Percentiles rank a stretch among this genome's conserved stretches.
Evolutionary conservation across 1,284 basidiomycete genomes (phyloP).

Genomic region (Pseudozyma tsukubaensis): DNA sequence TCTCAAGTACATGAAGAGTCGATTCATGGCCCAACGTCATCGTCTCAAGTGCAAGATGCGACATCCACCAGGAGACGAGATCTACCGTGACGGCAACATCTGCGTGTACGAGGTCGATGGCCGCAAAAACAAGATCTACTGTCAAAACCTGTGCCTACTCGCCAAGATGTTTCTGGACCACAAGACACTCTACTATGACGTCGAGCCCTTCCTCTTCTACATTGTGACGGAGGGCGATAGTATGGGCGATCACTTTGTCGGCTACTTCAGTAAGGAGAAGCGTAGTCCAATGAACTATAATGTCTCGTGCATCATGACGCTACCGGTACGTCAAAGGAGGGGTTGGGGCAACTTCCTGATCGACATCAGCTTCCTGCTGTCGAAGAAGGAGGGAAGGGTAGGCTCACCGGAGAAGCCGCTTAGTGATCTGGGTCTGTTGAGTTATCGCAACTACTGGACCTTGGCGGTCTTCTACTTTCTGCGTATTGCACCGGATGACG

Average conservation of each 20-base stretch:
- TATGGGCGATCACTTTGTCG: slow-evolving; percentile 90
- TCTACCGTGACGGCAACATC: slow-evolving; percentile 87
- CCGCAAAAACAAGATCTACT: slow-evolving; percentile 98
- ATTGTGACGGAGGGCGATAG: slow-evolving; percentile 94
- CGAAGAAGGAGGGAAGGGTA: slow-evolving; percentile 93
- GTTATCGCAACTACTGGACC: slow-evolving; percentile 96
- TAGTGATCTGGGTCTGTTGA: slow-evolving; percentile 89
- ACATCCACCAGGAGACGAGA: slow-evolving; percentile 97
- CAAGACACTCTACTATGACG: slow-evolving; percentile 99
- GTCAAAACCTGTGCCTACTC: slow-evolving; percentile 97
- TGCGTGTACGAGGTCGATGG: slow-evolving; percentile 99
- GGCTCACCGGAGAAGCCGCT: slow-evolving; percentile 99
- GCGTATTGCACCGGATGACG: slow-evolving; percentile 34
- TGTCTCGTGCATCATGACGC: slow-evolving; percentile 98
- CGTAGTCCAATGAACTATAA: slow-evolving; percentile 89
- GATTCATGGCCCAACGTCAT: slow-evolving; percentile 87
- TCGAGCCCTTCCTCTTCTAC: slow-evolving; percentile 99
- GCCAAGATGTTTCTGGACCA: slow-evolving; percentile 99
- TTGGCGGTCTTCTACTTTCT: slow-evolving; percentile 79
- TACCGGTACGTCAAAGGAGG: slow-evolving; percentile 91
- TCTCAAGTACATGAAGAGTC: slow-evolving; percentile 97
- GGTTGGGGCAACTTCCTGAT: slow-evolving; percentile 93
- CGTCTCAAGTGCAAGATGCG: slow-evolving; percentile 89
- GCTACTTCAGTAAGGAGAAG: slow-evolving; percentile 99
- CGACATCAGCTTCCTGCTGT: slow-evolving; percentile 84